Evolutionary conservation across 805 yeast species (phyloP).

Genomic region (Zygosaccharomyces lentus): DNA sequence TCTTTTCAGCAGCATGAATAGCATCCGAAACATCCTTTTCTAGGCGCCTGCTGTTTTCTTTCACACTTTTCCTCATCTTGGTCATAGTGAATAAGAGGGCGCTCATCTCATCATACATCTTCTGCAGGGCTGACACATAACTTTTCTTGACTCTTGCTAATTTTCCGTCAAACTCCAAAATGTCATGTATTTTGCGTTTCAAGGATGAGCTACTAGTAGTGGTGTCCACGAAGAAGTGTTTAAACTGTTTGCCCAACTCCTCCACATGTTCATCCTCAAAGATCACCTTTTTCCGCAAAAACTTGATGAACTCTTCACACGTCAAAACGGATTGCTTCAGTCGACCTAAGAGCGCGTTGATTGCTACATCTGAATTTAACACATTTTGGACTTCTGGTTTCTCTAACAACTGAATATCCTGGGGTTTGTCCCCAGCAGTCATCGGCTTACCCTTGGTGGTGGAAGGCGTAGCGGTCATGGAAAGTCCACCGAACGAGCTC

Average conservation of each 20-base stretch:
- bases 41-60: conserved; percentile 75
- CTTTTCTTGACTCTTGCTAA: conserved; percentile 66
- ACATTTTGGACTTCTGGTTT: conserved; percentile 50
- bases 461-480: conserved; percentile 5
- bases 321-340: conserved; percentile 76
- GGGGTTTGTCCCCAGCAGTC: conserved; percentile 4
- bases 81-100: conserved; percentile 68
- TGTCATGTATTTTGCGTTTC: conserved; percentile 56
- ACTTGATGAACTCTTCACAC: conserved; percentile 80
- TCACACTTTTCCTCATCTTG: conserved; percentile 66
- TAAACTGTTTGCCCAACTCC: conserved; percentile 68
- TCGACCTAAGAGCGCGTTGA: conserved; percentile 65
- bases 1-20: conserved; percentile 80
- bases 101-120: conserved; percentile 79
- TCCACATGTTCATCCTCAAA: conserved; percentile 74
- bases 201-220: conserved; percentile 43
- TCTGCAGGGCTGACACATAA: conserved; percentile 72
- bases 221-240: conserved; percentile 38
- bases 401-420: conserved; percentile 34
- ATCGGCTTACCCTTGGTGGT: not conserved
- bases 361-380: conserved; percentile 66
- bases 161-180: conserved; percentile 75
- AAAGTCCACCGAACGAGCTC: not conserved
- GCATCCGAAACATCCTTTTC: conserved; percentile 86
- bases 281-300: conserved; percentile 69